Conservation (phyloP, 768 basidiomycete species). For the Infundibulicybe gibba region DNA sequence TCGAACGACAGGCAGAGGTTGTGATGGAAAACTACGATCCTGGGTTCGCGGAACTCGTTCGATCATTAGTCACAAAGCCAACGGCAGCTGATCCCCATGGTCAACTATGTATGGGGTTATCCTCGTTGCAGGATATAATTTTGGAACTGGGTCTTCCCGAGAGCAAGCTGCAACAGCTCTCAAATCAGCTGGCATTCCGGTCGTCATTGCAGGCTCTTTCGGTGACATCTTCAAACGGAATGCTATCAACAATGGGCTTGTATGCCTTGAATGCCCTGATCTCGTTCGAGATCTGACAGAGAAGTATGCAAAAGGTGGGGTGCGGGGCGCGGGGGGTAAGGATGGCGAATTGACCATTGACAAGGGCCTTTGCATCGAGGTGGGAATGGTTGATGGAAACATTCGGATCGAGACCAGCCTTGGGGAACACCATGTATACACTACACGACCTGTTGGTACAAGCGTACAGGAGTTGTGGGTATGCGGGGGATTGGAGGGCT, state of each 20-base stretch:
- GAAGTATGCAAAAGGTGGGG: slow-evolving; percentile 67
- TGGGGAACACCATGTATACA: slow-evolving; percentile 53
- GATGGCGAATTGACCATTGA: slow-evolving; percentile 85
- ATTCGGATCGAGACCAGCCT: slow-evolving; percentile 34
- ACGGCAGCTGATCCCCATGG: slow-evolving; percentile 13
- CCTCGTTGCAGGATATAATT: slow-evolving; percentile 94
- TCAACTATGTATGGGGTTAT: slow-evolving; percentile 59
- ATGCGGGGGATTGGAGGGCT: slow-evolving; percentile 91
- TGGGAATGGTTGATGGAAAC: slow-evolving; percentile 69
- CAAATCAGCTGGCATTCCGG: slow-evolving; percentile 86
- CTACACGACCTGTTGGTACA: slow-evolving; percentile 74
- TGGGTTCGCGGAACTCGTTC: slow-evolving; percentile 70
- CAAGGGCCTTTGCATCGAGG: slow-evolving; percentile 56
- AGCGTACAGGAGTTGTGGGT: slow-evolving; percentile 99
- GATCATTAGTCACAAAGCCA: slow-evolving; percentile 35
- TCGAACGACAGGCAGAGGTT: slow-evolving; percentile 88
- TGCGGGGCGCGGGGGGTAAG: slow-evolving; percentile 73
- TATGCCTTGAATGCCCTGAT: slow-evolving; percentile 91
- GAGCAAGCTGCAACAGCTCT: slow-evolving; percentile 99
- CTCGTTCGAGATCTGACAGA: slow-evolving; percentile 82
- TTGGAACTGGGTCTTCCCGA: slow-evolving; percentile 96
- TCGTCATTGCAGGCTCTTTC: slow-evolving; percentile 97
- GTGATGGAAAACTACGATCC: slow-evolving; percentile 99
- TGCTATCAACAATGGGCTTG: slow-evolving; percentile 96
- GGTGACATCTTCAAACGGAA: slow-evolving; percentile 99